Base-by-base conservation (phyloP, 2,329 filamentous ascomycete genomes). In the Sporothrix curviconia region DNA sequence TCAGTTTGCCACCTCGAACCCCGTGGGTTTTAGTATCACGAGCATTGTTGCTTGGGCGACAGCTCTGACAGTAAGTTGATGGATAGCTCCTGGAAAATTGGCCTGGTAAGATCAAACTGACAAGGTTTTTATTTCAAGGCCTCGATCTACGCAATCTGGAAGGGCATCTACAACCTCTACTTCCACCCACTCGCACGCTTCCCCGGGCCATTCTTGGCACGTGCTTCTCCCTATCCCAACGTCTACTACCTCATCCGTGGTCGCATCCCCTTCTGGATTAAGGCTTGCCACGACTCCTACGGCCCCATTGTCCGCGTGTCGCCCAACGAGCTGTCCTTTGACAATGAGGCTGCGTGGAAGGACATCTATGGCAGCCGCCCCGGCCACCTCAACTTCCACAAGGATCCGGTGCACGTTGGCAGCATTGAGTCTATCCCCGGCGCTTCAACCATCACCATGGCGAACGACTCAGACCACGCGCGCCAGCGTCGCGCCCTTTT, bases 301-400 rank as follows among this genome's bases (percentile, higher is more conserved):
- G 74, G 74, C 15, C 64, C 66, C 2, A 66, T 76, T 3, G 74
- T 77, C 12, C 70, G 74, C 5, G 58, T 72, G 25, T 65, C 68
- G 3, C 73, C 74, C 2, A 66, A 71, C 36, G 70, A 75, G 55
- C 66, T 77, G 11, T 70, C 71, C 7, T 76, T 71, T 64, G 69
- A 64, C 50, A 59, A 64, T 22, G 62, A 66, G 4, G 58, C 65
- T 2, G 63, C 64, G 12, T 76, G 70, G 69, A 68, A 70, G 56
- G 72, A 76, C 43, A 74, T 76, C 47, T 74, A 74, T 55, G 69
- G 70, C 22, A 53, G 53, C 46, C 53, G 55, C 9, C 30, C 39
- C 2, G 59, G 36, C 15, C 34, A 53, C 4, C 22, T 25, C 22
- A 40, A 30, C 36, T 53, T 53, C 36, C 50, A 53, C 24, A 53